Evolutionary conservation across 371 early-diverging fungal genomes (phyloP).

Genomic region (Lichtheimia corymbifera): DNA sequence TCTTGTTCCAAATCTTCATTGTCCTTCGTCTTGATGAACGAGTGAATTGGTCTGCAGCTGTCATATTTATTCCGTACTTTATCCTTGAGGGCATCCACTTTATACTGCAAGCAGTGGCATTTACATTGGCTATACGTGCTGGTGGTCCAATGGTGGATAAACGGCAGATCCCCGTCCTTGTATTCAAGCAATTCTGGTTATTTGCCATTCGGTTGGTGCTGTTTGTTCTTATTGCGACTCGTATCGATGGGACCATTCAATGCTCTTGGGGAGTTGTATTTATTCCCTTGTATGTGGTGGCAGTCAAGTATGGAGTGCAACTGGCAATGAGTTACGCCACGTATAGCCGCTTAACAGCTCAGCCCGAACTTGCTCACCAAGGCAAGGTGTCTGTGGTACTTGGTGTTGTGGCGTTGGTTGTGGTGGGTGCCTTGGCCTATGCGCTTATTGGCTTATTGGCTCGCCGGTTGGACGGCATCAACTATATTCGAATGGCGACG

Average conservation of each 20-base stretch:
- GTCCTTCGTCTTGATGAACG: slow-evolving; percentile 48
- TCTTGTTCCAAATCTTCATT: slow-evolving; percentile 59
- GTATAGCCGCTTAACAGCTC: slow-evolving; percentile 44
- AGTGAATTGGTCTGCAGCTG: slow-evolving; percentile 53
- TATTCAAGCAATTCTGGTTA: slow-evolving; percentile 63
- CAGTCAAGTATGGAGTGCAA: slow-evolving; percentile 56
- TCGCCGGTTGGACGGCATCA: slow-evolving; percentile 55
- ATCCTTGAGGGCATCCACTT: slow-evolving; percentile 59
- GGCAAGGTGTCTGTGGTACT: slow-evolving; percentile 55
- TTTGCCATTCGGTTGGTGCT: slow-evolving; percentile 54
- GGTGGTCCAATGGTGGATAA: slow-evolving; percentile 6
- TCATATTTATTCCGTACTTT: slow-evolving; percentile 77
- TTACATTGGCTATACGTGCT: slow-evolving; percentile 20
- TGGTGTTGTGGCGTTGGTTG: slow-evolving; percentile 47
- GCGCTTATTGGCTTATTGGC: slow-evolving; percentile 75
- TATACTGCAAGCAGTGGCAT: slow-evolving; percentile 25
- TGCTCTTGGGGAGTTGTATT: slow-evolving; percentile 82
- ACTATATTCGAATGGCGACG: slow-evolving; percentile 53
- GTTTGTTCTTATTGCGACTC: slow-evolving; percentile 62
- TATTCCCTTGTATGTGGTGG: slow-evolving; percentile 74
- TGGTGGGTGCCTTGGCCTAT: slow-evolving; percentile 64
- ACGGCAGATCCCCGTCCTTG: slow-evolving; percentile 2
- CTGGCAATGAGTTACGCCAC: slow-evolving; percentile 48
- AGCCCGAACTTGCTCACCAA: slow-evolving; percentile 54
- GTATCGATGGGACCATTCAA: slow-evolving; percentile 54